Conservation (phyloP, 306 rosid species). For the Ormosia semicastrata region DNA sequence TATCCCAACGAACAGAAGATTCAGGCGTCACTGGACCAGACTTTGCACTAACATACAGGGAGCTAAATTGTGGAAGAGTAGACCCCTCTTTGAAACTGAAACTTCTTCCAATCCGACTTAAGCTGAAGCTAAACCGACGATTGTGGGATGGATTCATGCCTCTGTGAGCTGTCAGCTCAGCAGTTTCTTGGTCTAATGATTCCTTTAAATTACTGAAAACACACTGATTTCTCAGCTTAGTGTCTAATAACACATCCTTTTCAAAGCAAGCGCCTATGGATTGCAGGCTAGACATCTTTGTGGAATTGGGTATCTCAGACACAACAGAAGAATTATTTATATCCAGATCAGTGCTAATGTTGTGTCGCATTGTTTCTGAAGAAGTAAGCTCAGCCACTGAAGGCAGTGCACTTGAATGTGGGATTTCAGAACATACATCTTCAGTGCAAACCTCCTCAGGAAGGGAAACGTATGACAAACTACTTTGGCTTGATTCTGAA, state of each 20-base stretch:
- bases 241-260: slow-evolving; percentile 25
- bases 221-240: slow-evolving; percentile 28
- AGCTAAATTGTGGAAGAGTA: slow-evolving; percentile 45
- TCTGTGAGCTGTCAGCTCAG: slow-evolving; percentile 47
- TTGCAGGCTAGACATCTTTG: slow-evolving; percentile 36
- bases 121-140: slow-evolving; percentile 90
- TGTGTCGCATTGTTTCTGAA: slow-evolving; percentile 24
- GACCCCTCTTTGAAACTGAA: slow-evolving; percentile 87
- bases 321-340: slow-evolving; percentile 34
- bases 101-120: slow-evolving; percentile 81
- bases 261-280: slow-evolving; percentile 28
- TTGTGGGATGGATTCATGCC: slow-evolving; percentile 59
- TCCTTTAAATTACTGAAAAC: slow-evolving; percentile 29
- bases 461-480: slow-evolving; percentile 52
- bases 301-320: slow-evolving; percentile 27
- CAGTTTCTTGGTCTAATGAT: slow-evolving; percentile 50
- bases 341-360: slow-evolving; percentile 23
- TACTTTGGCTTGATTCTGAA: slow-evolving; percentile 45
- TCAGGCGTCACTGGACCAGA: slow-evolving; percentile 79
- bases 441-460: slow-evolving; percentile 39
- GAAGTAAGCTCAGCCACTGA: slow-evolving; percentile 29
- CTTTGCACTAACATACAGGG: slow-evolving; percentile 50
- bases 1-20: slow-evolving; percentile 50
- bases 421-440: slow-evolving; percentile 43
- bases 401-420: slow-evolving; percentile 44